phyloP scores from a whole-genome alignment of 2,329 filamentous ascomycete species.

The Westerdykella sp. region DNA sequence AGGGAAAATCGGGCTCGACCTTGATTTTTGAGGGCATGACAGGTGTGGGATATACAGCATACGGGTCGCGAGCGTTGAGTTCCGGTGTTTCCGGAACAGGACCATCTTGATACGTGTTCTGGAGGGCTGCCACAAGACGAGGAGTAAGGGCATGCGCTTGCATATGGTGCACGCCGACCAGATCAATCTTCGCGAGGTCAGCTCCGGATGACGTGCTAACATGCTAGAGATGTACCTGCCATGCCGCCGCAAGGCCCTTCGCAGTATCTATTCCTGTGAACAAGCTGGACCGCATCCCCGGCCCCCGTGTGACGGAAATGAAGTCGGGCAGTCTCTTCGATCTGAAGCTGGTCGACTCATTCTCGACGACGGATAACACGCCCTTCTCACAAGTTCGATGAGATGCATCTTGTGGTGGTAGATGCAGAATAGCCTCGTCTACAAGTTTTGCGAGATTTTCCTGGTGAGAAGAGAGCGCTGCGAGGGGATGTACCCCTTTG shows the following conservation, averaged over 20 bases:
- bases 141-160: slow-evolving; percentile 91
- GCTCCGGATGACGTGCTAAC: not conserved
- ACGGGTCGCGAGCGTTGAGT: not conserved
- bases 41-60: not conserved
- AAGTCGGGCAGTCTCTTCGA: slow-evolving; percentile 60
- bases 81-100: not conserved
- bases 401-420: slow-evolving; percentile 42
- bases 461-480: slow-evolving; percentile 71
- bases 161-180: slow-evolving; percentile 93
- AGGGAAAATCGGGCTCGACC: slow-evolving; percentile 62
- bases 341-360: not conserved
- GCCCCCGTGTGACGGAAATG: slow-evolving; percentile 82
- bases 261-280: slow-evolving; percentile 73
- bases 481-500: slow-evolving; percentile 72
- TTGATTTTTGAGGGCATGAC: not conserved
- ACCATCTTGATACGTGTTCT: slow-evolving; percentile 10
- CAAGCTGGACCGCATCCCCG: slow-evolving; percentile 78
- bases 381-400: not conserved
- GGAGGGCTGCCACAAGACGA: slow-evolving; percentile 62
- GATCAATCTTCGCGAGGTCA: slow-evolving; percentile 49
- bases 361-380: not conserved
- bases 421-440: slow-evolving; percentile 52
- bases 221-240: slow-evolving; percentile 44
- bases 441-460: slow-evolving; percentile 63
- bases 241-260: slow-evolving; percentile 80